These are phyloP conservation scores for Emericellopsis terricola DNA, from an alignment of 495 filamentous ascomycete genomes.

Conservation along the genomic window DNA sequence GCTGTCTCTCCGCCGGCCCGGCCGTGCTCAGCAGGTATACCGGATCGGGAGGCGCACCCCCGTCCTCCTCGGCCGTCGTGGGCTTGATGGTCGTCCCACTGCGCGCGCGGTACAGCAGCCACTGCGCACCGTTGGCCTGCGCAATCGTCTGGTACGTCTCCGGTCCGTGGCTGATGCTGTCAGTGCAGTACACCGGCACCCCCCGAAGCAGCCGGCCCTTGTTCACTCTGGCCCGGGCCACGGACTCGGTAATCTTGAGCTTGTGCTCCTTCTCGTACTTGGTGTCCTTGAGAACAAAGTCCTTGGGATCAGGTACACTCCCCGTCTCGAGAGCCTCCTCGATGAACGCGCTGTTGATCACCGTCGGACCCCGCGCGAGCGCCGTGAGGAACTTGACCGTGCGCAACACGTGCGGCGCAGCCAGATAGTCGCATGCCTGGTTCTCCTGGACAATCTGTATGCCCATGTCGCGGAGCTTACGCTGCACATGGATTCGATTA, in stretches of 20 bases:
- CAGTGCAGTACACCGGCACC: conserved; percentile 64
- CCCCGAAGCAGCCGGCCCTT: conserved; percentile 51
- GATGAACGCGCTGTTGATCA: conserved; percentile 65
- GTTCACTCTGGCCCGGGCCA: conserved; percentile 54
- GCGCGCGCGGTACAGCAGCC: conserved; percentile 58
- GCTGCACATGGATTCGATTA: conserved; percentile 26
- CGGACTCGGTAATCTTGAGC: conserved; percentile 45
- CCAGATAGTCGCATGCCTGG: conserved; percentile 63
- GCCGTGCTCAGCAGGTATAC: conserved; percentile 59
- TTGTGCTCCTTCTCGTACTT: conserved; percentile 50
- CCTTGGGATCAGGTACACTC: conserved; percentile 33
- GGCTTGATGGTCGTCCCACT: conserved; percentile 38
- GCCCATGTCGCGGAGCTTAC: conserved; percentile 65
- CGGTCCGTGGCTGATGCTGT: conserved; percentile 56
- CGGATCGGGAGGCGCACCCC: conserved; percentile 39
- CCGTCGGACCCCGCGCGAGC: conserved; percentile 54
- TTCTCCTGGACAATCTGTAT: conserved; percentile 62
- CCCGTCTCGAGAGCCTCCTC: conserved; percentile 47
- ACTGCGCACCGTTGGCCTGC: conserved; percentile 72
- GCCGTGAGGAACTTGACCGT: conserved; percentile 87
- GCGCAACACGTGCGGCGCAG: conserved; percentile 67
- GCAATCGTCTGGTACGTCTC: conserved; percentile 74
- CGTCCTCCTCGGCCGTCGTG: conserved; percentile 37
- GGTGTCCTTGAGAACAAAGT: conserved; percentile 50
- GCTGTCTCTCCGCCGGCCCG: conserved; percentile 41